Percentiles rank a stretch among this genome's conserved stretches.
Conservation (phyloP, 331 rosid genomes). For the Stylosanthes scabra region DNA sequence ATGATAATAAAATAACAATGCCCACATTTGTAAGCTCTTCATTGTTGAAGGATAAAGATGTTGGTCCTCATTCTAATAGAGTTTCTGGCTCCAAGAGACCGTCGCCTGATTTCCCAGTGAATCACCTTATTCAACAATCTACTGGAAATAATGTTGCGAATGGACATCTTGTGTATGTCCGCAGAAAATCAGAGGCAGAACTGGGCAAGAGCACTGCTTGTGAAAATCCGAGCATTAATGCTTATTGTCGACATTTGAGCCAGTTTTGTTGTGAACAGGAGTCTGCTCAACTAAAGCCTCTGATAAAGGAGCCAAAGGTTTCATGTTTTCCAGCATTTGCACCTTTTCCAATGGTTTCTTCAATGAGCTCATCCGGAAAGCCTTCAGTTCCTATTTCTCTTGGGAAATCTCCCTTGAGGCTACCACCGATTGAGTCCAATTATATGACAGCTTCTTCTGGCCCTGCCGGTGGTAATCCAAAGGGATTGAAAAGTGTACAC, state of each 20-base stretch:
- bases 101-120: constrained; percentile 55
- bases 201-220: constrained; percentile 62
- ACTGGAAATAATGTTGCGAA: constrained; percentile 62
- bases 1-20: constrained; percentile 55
- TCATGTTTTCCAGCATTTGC: constrained; percentile 66
- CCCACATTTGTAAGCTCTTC: constrained; percentile 59
- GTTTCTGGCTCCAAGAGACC: constrained; percentile 77
- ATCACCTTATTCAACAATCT: constrained; percentile 64
- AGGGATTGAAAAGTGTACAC: constrained; percentile 53
- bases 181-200: constrained; percentile 89
- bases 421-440: constrained; percentile 59
- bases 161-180: constrained; percentile 93
- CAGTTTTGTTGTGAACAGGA: constrained; percentile 51
- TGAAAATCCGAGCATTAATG: constrained; percentile 57
- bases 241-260: constrained; percentile 48
- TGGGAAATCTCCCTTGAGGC: constrained; percentile 58
- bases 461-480: constrained; percentile 49
- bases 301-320: constrained; percentile 60
- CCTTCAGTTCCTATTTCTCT: constrained; percentile 62
- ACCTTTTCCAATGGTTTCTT: constrained; percentile 63
- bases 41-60: constrained; percentile 63
- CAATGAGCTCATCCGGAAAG: constrained; percentile 63
- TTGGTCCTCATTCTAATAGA: constrained; percentile 50
- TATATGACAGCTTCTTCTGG: constrained; percentile 49
- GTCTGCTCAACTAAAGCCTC: constrained; percentile 54